Evolutionary conservation across 2,329 filamentous ascomycete genomes (phyloP).

Genomic region (Talaromyces verruculosus): DNA sequence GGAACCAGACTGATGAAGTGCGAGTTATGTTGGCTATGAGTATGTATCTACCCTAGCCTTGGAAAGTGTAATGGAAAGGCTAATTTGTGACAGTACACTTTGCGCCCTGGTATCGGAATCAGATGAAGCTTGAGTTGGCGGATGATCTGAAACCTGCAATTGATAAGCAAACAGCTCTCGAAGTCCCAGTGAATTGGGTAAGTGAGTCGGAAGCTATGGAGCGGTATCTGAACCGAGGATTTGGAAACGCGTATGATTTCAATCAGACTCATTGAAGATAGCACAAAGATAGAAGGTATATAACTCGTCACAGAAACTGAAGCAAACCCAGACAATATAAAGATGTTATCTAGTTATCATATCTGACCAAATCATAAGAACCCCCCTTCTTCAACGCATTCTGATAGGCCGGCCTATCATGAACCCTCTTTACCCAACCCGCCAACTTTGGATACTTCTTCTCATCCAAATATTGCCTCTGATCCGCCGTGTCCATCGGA

Average conservation of each 20-base stretch:
- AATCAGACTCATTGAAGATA: background rate
- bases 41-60: background rate
- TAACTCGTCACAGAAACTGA: background rate
- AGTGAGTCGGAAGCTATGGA: conserved; percentile 28
- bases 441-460: conserved; percentile 34
- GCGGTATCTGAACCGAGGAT: conserved; percentile 49
- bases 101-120: conserved; percentile 59
- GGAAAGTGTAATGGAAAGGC: background rate
- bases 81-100: conserved; percentile 48
- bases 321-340: background rate
- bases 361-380: conserved; percentile 30
- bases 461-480: conserved; percentile 33
- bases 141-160: conserved; percentile 52
- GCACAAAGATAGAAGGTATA: background rate
- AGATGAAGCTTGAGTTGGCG: conserved; percentile 57
- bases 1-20: conserved; percentile 53
- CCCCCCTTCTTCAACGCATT: conserved; percentile 34
- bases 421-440: conserved; percentile 34
- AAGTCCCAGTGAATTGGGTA: conserved; percentile 55
- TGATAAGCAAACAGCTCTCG: conserved; percentile 39
- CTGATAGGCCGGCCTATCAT: conserved; percentile 33
- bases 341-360: conserved; percentile 1
- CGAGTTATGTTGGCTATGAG: conserved; percentile 61
- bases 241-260: background rate
- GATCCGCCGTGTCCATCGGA: conserved; percentile 34